phyloP scores from a whole-genome alignment of 202 grass and related monocot species.

The Zizania palustris region DNA sequence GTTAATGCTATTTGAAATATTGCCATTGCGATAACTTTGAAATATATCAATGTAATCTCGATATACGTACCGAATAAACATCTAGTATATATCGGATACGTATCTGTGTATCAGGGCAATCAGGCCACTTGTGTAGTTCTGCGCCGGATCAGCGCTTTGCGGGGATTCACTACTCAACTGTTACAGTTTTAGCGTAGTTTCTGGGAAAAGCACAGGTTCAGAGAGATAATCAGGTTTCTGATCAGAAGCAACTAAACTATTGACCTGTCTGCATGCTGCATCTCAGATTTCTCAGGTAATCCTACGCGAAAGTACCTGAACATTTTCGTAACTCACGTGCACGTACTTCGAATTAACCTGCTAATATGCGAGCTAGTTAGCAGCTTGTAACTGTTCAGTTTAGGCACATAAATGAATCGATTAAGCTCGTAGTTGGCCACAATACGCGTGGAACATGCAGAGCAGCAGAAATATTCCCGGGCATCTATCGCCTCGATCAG shows the following conservation, averaged over 20 bases:
- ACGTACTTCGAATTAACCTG: neutral
- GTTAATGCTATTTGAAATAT: too few relatives aligned
- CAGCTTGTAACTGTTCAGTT: neutral
- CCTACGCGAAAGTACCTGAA: neutral
- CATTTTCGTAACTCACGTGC: constrained; percentile 22
- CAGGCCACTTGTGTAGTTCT: too few relatives aligned
- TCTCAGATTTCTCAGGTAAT: neutral
- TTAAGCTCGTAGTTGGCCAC: neutral
- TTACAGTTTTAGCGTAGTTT: constrained; percentile 4
- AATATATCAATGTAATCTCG: too few relatives aligned
- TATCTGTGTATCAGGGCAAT: too few relatives aligned
- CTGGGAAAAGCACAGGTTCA: constrained; percentile 21
- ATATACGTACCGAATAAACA: too few relatives aligned
- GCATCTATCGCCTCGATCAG: neutral
- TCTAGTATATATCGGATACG: too few relatives aligned
- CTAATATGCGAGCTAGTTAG: neutral
- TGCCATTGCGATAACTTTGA: too few relatives aligned
- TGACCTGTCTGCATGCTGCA: constrained; percentile 6
- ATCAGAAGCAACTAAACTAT: neutral
- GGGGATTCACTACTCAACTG: too few relatives aligned
- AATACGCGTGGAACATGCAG: neutral
- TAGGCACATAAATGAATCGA: neutral
- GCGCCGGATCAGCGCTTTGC: too few relatives aligned
- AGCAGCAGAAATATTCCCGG: constrained; percentile 32
- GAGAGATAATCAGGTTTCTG: neutral